Evolutionary conservation across 495 filamentous ascomycete species (phyloP).

Genomic region (Entonaema liquescens): DNA sequence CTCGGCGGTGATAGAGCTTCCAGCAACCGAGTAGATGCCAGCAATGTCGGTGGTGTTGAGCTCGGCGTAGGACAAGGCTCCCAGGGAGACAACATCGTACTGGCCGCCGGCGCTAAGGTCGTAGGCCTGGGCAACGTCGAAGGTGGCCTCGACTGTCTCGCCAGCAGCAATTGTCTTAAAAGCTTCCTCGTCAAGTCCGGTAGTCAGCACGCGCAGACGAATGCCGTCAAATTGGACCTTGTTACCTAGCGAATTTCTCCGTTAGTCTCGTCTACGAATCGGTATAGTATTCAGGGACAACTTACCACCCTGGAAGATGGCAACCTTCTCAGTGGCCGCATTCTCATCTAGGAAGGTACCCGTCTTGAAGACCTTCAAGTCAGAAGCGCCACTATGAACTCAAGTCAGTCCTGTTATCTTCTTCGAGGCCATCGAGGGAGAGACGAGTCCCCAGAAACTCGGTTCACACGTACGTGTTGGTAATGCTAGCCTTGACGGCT

Average conservation of each 20-base stretch:
- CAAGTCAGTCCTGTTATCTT: slow-evolving; percentile 5
- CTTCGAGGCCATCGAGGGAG: neutral
- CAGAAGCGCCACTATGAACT: slow-evolving; percentile 51
- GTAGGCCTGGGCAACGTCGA: slow-evolving; percentile 66
- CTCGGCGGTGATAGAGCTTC: slow-evolving; percentile 57
- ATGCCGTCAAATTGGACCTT: slow-evolving; percentile 67
- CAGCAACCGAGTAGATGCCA: slow-evolving; percentile 54
- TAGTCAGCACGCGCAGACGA: slow-evolving; percentile 56
- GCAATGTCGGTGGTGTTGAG: slow-evolving; percentile 55
- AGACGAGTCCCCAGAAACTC: neutral
- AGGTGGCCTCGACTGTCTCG: slow-evolving; percentile 62
- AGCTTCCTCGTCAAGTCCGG: slow-evolving; percentile 57
- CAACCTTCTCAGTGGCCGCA: slow-evolving; percentile 68
- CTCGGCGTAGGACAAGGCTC: slow-evolving; percentile 62
- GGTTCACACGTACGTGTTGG: slow-evolving; percentile 55
- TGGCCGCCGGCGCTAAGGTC: slow-evolving; percentile 62
- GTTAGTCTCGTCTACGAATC: neutral
- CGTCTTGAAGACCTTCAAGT: slow-evolving; percentile 67
- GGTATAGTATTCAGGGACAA: neutral
- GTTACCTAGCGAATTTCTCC: slow-evolving; percentile 45
- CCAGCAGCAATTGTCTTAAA: slow-evolving; percentile 67
- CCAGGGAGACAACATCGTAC: slow-evolving; percentile 57
- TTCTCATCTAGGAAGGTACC: slow-evolving; percentile 67
- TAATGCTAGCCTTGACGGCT: slow-evolving; percentile 67
- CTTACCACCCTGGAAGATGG: slow-evolving; percentile 62